Percentiles rank a stretch among this genome's conserved stretches.
Conservation (phyloP, 192 early-diverging fungal genomes). For the Lobulomyces angularis region DNA sequence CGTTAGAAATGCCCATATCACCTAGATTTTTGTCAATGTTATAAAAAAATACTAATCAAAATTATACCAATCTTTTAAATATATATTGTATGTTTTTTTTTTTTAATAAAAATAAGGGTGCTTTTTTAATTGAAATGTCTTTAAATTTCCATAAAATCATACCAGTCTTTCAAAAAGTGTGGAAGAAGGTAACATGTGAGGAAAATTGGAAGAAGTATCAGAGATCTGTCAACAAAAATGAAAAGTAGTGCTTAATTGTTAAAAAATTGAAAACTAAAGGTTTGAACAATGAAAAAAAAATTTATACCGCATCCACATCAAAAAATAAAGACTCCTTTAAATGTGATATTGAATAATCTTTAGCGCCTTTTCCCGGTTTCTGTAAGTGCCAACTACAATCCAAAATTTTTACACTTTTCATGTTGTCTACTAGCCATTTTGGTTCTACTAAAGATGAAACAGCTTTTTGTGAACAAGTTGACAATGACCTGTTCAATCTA, state of each 20-base stretch:
- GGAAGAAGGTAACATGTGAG: constrained; percentile 82
- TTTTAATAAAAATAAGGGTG: neutral
- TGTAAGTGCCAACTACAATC: constrained; percentile 93
- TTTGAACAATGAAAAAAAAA: constrained; percentile 1
- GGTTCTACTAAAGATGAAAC: constrained; percentile 47
- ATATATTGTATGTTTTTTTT: no score
- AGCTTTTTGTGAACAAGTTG: no score
- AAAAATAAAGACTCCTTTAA: constrained; percentile 19
- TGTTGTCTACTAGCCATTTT: constrained; percentile 45
- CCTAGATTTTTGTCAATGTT: no score
- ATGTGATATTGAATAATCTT: constrained; percentile 55
- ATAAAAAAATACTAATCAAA: no score
- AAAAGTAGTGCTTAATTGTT: constrained; percentile 73
- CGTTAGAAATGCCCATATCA: constrained; percentile 59
- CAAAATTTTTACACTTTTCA: constrained; percentile 54
- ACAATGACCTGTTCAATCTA: no score
- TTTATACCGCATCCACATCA: neutral
- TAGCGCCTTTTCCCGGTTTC: constrained; percentile 14
- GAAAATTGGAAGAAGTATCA: constrained; percentile 55
- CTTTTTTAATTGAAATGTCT: constrained; percentile 1
- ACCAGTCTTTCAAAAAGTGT: constrained; percentile 60
- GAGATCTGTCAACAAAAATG: constrained; percentile 79
- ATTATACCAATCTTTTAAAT: no score
- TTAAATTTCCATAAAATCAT: constrained; percentile 2
- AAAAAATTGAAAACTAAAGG: neutral